Conservation (phyloP, 1,139 yeast species). For the Suhomyces guaymorum region DNA sequence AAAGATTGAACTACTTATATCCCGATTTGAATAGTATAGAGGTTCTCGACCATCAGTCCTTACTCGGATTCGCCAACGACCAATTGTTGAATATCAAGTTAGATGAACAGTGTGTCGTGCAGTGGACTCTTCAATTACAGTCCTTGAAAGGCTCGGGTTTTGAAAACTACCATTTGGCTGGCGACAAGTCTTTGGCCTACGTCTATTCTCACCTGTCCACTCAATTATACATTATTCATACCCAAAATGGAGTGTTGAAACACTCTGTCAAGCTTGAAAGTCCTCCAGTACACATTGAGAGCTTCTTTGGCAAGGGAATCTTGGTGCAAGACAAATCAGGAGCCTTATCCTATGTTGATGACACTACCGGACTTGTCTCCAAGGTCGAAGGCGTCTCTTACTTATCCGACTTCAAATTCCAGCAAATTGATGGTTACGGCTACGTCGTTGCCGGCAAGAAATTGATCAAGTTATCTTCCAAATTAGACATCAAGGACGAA, state of each 20-base stretch:
- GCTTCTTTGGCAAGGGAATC: conserved; percentile 22
- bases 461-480: conserved; percentile 13
- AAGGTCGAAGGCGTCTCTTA: not conserved
- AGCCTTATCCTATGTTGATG: conserved; percentile 11
- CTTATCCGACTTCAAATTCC: conserved; percentile 3
- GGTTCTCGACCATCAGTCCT: conserved; percentile 19
- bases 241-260: conserved; percentile 22
- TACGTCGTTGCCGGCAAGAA: conserved; percentile 16
- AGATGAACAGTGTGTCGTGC: conserved; percentile 7
- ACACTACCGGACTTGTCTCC: conserved; percentile 4
- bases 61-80: conserved; percentile 31
- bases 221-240: conserved; percentile 20
- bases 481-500: conserved; percentile 8
- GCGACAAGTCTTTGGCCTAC: conserved; percentile 17
- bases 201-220: conserved; percentile 15
- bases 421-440: conserved; percentile 17
- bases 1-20: conserved; percentile 29
- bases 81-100: conserved; percentile 30
- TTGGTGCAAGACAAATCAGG: conserved; percentile 22
- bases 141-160: conserved; percentile 10
- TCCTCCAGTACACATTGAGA: conserved; percentile 15
- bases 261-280: conserved; percentile 16
- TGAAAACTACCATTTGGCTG: conserved; percentile 12
- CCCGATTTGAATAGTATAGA: conserved; percentile 18
- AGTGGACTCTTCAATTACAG: conserved; percentile 24